phyloP scores from a whole-genome alignment of 2,329 filamentous ascomycete genomes.

The Phaeosphaeriaceae sp. region DNA sequence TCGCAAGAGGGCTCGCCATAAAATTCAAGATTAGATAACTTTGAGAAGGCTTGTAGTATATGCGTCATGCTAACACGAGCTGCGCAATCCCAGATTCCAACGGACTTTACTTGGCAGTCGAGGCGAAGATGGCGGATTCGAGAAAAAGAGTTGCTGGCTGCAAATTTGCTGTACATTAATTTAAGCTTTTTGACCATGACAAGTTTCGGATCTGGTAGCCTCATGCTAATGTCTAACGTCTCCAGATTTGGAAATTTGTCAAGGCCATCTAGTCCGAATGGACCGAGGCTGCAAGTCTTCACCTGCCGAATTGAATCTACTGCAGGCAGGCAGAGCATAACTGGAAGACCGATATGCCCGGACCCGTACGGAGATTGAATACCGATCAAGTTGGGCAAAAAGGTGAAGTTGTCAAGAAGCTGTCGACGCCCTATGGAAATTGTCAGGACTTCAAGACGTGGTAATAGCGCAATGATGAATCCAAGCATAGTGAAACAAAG shows the following conservation, averaged over 20 bases:
- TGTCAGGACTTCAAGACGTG: conserved; percentile 14
- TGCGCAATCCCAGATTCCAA: conserved; percentile 11
- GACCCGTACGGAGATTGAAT: not conserved
- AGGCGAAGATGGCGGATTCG: conserved; percentile 16
- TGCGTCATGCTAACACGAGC: conserved; percentile 8
- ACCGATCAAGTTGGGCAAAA: not conserved
- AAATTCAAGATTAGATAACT: conserved; percentile 9
- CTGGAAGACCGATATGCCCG: no score
- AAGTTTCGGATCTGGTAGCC: not conserved
- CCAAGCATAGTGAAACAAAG: not conserved
- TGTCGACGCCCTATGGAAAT: conserved; percentile 2
- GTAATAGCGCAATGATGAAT: conserved; percentile 7
- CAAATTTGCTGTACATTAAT: not conserved
- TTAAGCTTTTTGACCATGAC: not conserved
- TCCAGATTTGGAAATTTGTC: conserved; percentile 3
- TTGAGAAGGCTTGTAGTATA: conserved; percentile 5
- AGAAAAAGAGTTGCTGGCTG: not conserved
- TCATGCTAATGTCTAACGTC: conserved; percentile 9
- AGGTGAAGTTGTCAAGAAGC: not conserved
- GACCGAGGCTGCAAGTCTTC: conserved; percentile 1
- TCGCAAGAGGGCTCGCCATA: conserved; percentile 16
- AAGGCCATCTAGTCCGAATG: not conserved
- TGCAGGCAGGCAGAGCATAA: not conserved
- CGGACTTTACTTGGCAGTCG: conserved; percentile 16
- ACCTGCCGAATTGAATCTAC: not conserved